Base-by-base conservation (phyloP, 2,329 filamentous ascomycete species). In the Neofusicoccum umdonicola region DNA sequence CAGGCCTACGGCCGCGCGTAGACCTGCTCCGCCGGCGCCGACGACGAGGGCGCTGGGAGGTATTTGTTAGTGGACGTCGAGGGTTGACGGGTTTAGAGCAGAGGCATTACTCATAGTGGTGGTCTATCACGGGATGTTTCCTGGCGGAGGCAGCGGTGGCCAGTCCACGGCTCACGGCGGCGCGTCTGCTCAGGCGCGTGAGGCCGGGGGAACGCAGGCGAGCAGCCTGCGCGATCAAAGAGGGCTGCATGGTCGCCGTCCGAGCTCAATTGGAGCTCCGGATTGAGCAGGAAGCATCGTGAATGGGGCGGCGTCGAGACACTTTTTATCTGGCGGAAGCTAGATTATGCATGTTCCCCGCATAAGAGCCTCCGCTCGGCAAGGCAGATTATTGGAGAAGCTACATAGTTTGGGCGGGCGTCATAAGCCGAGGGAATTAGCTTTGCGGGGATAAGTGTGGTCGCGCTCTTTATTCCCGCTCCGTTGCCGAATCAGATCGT, bases 1-100 rank as follows among this genome's bases (percentile, higher is more conserved):
- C 47, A 89, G 79, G 69, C 87, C 87, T 70, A 88, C 86, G 65
- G 86, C 86, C 60, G 87, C 86, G 71, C 87, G 82, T 45, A 89
- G 79, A 72, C 87, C 87, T 67, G 87, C 85, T 72, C 87, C 87
- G 67, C 87, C 87, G 67, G 87, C 87, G 48, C 79, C 78, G 19
- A 81, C 74, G 13, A 81, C 79, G 41, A 81, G 78, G 27, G 78
- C 78, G 71, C 74, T n/a, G 8, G 1, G 0, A 11, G 5, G 4
- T 1, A 1, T 7, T 31, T 4, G 45, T 48, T 11, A 48, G 45
- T 19, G 12, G 27, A 4, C 31, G 13, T 9, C 31, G 45, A 5
- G 12, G 19, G 34, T 15, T 27, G 12, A 9, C 15, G 11, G 2
- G 11, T 22, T 17, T 22, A 19, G 13, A 34, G 15, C 22, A n/a